Base-by-base conservation (phyloP, 768 basidiomycete genomes). In the Boletus tylopilopsis region DNA sequence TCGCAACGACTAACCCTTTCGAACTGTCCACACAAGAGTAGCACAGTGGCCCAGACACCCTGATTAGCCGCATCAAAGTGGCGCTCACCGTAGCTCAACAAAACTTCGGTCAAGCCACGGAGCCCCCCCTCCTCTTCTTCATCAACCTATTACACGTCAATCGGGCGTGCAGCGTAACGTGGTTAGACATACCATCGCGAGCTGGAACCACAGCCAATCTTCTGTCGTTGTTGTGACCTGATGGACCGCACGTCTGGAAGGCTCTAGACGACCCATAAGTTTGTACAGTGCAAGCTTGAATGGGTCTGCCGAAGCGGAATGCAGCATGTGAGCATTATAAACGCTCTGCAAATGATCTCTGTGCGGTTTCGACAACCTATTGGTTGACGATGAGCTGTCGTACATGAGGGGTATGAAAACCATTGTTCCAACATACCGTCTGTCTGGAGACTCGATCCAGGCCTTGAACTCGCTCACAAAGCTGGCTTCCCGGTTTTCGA, bases 191-290 rank as follows among this genome's bases (percentile, higher is more conserved):
- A 84, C 89, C 81, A 97, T 87, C 1, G 85, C 78, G 13, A 98
- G 77, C 71, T 99, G 94, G 74, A 94, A 85, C 95, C 95, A 99
- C 30, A 97, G 74, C 95, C 95, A 99, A 68, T 99, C 96, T 65
- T 97, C 96, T 2, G 91, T 94, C 1, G 94, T 94, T 10, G 80
- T 79, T 0, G 94, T 97, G 5, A 97, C 92, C 34, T 84, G 81
- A 6, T 83, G 79, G 3, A 94, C 84, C 59, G 81, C 87, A 41
- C 93, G 78, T 48, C 89, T 76, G 5, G 79, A 69, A 2, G 92
- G 82, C 58, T 99, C 96, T 45, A 95, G 79, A 59, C 89, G 89
- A 37, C 93, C 95, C 76, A 97, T 87, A 30, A 99, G 74, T 67
- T 96, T 97, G 76, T 96, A 97, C 27, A 99, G 68, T 0, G 94